phyloP scores from a whole-genome alignment of 2,329 filamentous ascomycete genomes.

The Xylariales sp. region DNA sequence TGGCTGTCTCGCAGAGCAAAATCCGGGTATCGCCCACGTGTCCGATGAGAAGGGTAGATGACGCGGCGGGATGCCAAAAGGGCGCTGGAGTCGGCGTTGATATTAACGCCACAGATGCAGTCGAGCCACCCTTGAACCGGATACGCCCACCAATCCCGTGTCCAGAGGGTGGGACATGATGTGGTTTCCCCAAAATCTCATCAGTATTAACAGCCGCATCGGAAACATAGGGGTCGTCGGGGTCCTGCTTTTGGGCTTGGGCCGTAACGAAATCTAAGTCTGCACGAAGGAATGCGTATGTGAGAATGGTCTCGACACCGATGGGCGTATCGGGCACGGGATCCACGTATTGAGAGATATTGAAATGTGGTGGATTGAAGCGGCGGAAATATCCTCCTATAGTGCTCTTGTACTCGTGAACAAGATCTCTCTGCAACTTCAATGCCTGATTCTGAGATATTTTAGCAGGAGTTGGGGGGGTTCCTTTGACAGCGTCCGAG shows the following conservation, averaged over 20 bases:
- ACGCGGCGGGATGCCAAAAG: slow-evolving; percentile 92
- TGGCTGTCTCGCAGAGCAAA: slow-evolving; percentile 86
- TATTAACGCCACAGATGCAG: slow-evolving; percentile 88
- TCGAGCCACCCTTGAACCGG: slow-evolving; percentile 93
- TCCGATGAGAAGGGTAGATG: slow-evolving; percentile 84
- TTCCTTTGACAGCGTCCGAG: slow-evolving; percentile 53
- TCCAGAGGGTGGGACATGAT: slow-evolving; percentile 64
- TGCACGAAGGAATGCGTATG: slow-evolving; percentile 92
- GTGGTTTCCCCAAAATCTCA: slow-evolving; percentile 78
- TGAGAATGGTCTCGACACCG: slow-evolving; percentile 81
- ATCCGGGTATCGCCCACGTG: slow-evolving; percentile 96
- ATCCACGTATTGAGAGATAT: slow-evolving; percentile 51
- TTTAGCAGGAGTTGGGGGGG: slow-evolving; percentile 60
- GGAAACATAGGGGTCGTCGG: slow-evolving; percentile 74
- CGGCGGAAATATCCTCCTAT: slow-evolving; percentile 95
- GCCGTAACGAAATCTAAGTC: slow-evolving; percentile 94
- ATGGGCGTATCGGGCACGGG: slow-evolving; percentile 56
- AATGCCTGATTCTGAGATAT: slow-evolving; percentile 69
- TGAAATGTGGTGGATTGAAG: slow-evolving; percentile 85
- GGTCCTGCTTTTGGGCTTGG: slow-evolving; percentile 83
- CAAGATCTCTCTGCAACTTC: slow-evolving; percentile 75
- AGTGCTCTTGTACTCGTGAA: slow-evolving; percentile 81
- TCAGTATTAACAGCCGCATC: slow-evolving; percentile 86
- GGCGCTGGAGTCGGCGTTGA: slow-evolving; percentile 91
- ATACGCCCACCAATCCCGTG: slow-evolving; percentile 77